Percentiles rank a stretch among this genome's conserved stretches.
These are phyloP conservation scores for Vitis vinifera DNA, from an alignment of 164 flowering plant species.

Conservation along the genomic window DNA sequence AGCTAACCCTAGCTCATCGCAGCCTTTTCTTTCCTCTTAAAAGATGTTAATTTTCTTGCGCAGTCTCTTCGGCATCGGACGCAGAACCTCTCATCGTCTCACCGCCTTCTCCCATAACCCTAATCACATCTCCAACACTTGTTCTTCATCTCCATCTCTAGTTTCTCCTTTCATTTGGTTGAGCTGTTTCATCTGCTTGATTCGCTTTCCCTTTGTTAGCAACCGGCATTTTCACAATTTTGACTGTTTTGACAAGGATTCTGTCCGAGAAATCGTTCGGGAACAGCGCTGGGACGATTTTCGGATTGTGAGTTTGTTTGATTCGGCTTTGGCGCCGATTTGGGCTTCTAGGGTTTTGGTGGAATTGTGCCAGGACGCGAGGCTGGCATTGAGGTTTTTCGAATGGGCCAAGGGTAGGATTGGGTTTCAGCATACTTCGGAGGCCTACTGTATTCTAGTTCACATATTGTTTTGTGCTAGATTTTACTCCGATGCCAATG, in stretches of 20 bases:
- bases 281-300: conserved; percentile 56
- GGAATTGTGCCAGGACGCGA: conserved; percentile 46
- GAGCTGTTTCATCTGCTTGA: conserved; percentile 32
- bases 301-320: conserved; percentile 35
- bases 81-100: conserved; percentile 26
- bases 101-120: conserved; percentile 13
- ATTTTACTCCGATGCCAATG: conserved; percentile 57
- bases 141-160: conserved; percentile 6
- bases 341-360: conserved; percentile 52
- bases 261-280: conserved; percentile 33
- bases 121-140: neutral
- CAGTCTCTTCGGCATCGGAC: conserved; percentile 25
- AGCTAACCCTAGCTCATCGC: neutral
- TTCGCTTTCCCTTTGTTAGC: conserved; percentile 32
- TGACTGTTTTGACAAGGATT: conserved; percentile 30
- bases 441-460: conserved; percentile 59
- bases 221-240: conserved; percentile 1
- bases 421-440: conserved; percentile 51
- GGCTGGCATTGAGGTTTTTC: conserved; percentile 58
- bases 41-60: conserved; percentile 46
- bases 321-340: conserved; percentile 51
- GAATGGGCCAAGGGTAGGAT: conserved; percentile 44
- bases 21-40: conserved; percentile 7
- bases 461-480: conserved; percentile 64
- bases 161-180: conserved; percentile 26